Percentiles rank a stretch among this genome's conserved stretches.
Conservation (phyloP, 768 basidiomycete genomes). For the button mushroom (Agaricus bisporus) region DNA sequence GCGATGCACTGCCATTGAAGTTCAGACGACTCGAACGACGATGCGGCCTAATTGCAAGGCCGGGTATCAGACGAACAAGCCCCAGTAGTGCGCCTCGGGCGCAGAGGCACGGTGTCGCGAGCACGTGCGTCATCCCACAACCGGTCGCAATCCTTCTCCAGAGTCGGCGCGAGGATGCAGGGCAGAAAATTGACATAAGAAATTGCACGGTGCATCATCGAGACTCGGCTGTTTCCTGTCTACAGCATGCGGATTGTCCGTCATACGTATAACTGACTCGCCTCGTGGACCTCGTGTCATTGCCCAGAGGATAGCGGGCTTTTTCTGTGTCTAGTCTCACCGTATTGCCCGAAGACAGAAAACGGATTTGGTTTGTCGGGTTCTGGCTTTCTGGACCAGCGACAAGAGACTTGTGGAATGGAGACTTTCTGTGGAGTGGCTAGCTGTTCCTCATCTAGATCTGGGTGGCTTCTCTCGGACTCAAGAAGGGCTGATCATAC, state of each 20-base stretch:
- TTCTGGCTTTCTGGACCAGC: not conserved
- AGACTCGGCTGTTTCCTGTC: not conserved
- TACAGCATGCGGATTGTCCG: not conserved
- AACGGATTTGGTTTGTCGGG: not conserved
- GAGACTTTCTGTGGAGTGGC: not conserved
- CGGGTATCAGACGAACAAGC: not conserved
- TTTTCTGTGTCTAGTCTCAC: not conserved
- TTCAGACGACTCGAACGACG: not conserved
- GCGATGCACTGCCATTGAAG: slow-evolving; percentile 5
- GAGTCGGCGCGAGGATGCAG: too few relatives aligned
- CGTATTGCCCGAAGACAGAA: slow-evolving; percentile 1
- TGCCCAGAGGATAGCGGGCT: too few relatives aligned
- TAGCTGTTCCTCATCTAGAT: not conserved
- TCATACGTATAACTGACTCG: not conserved
- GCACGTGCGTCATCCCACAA: slow-evolving; percentile 9
- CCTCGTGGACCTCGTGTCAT: not conserved
- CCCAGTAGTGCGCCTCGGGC: slow-evolving; percentile 8
- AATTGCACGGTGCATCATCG: not conserved
- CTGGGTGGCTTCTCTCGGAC: not conserved
- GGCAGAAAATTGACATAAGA: too few relatives aligned
- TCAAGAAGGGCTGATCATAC: slow-evolving; percentile 10
- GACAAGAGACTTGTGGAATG: not conserved
- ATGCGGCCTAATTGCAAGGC: not conserved
- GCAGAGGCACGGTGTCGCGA: slow-evolving; percentile 2
- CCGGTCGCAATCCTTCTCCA: too few relatives aligned